Percentiles rank a stretch among this genome's conserved stretches.
Evolutionary conservation across 2,329 filamentous ascomycete species (phyloP).

Genomic region (Leptographium galeiforme): DNA sequence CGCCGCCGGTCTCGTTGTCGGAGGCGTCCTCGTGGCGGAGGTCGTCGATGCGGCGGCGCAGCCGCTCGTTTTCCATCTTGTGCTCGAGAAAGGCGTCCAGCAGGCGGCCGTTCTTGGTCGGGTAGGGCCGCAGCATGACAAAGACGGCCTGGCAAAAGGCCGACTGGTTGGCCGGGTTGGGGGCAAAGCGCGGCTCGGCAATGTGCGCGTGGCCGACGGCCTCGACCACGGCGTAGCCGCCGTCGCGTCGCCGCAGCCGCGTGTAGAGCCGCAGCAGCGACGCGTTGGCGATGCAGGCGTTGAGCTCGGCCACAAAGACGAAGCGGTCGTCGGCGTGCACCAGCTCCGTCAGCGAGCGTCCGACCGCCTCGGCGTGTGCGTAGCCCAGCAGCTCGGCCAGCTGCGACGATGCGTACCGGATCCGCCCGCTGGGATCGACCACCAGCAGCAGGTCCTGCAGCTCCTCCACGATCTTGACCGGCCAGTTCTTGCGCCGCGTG

Average conservation of each 20-base stretch:
- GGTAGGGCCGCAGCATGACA: slow-evolving; percentile 83
- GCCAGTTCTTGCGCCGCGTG: slow-evolving; percentile 60
- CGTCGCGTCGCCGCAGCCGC: slow-evolving; percentile 55
- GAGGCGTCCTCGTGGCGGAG: slow-evolving; percentile 66
- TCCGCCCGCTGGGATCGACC: slow-evolving; percentile 68
- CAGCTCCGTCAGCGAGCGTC: slow-evolving; percentile 64
- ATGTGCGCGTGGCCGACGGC: slow-evolving; percentile 88
- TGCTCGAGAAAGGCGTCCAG: slow-evolving; percentile 91
- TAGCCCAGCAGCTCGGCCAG: slow-evolving; percentile 65
- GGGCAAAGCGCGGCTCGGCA: slow-evolving; percentile 50
- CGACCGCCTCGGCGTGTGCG: slow-evolving; percentile 53
- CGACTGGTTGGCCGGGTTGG: slow-evolving; percentile 49
- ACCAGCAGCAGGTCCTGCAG: slow-evolving; percentile 81
- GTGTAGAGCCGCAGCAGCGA: slow-evolving; percentile 75
- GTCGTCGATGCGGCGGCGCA: slow-evolving; percentile 73
- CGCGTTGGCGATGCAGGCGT: slow-evolving; percentile 75
- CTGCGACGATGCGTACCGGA: slow-evolving; percentile 77
- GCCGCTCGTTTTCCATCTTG: slow-evolving; percentile 87
- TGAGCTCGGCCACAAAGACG: slow-evolving; percentile 75
- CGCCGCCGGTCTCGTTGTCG: slow-evolving; percentile 25
- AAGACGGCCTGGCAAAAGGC: slow-evolving; percentile 81
- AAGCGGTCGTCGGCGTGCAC: slow-evolving; percentile 76
- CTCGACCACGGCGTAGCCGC: slow-evolving; percentile 68
- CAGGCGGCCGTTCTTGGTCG: slow-evolving; percentile 71
- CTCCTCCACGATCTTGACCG: slow-evolving; percentile 78